Evolutionary conservation across 176 grass and related monocot species (phyloP), one percentile per base, ranked within the genome.

Genomic region (Melocanna baccifera): DNA sequence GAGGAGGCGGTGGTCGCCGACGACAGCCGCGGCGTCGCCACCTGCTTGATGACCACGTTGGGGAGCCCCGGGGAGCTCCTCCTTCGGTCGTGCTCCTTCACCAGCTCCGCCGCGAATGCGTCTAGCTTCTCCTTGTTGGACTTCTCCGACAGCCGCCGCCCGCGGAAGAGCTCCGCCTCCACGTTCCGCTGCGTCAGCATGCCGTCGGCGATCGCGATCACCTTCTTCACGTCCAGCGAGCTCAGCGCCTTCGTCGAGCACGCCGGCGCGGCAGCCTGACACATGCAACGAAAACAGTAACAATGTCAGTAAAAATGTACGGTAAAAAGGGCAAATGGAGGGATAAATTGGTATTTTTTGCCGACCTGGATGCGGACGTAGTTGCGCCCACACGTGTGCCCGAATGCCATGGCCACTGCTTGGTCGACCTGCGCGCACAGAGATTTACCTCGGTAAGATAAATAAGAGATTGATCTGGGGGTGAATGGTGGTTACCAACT

Each of bases 401-500:
- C 92, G 62, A 94, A 94, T 9, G 92, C 88, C 92, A 94, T 94
- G 32, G 92, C 86, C 55, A 94, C 86, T 6, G 92, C 92, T 83
- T 94, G 92, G 76, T 88, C 92, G 59, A 94, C 92, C 89, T 91
- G 81, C n/a, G 32, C 23, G 23, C 32, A 45, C 9, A 67, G 8
- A 28, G 41, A 37, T 15, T 63, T 79, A 81, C 78, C 62, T 16
- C 36, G 59, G 59, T 74, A 22, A 68, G 18, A 46, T 5, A 0
- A n/a, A 2, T 34, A 19, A 7, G 20, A 4, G 29, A 79, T 34
- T 63, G 9, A 45, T 59, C 19, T 25, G 12, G 28, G 4, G 53
- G 56, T 16, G 39, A 36, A 47, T 46, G 20, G 12, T 16, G 1
- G 28, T 30, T 75, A n/a, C 32, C 20, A 37, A 25, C 6, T 82